phyloP scores from a whole-genome alignment of 768 basidiomycete species.

The Boletus huronensis region DNA sequence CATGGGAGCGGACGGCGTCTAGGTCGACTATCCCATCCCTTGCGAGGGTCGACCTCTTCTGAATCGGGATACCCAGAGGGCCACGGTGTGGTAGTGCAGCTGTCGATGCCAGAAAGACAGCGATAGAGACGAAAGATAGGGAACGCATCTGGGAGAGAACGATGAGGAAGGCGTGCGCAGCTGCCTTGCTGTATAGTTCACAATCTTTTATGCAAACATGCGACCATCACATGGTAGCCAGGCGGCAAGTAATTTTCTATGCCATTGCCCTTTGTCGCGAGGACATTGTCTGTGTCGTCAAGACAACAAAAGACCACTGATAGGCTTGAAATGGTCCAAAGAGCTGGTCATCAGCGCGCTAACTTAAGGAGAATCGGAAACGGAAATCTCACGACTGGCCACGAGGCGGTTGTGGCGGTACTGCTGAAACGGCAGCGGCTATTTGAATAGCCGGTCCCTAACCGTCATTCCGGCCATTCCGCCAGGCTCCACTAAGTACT shows the following conservation, averaged over 20 bases:
- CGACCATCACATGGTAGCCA: neutral
- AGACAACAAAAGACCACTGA: neutral
- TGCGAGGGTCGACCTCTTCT: conserved; percentile 11
- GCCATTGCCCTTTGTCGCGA: neutral
- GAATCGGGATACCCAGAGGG: conserved; percentile 17
- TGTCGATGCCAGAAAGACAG: conserved; percentile 16
- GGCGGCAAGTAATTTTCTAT: neutral
- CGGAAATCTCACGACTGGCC: neutral
- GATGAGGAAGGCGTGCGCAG: neutral
- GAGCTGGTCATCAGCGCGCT: neutral
- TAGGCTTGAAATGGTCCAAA: neutral
- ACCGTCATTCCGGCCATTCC: no score
- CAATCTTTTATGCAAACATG: conserved; percentile 4
- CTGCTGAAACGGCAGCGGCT: neutral
- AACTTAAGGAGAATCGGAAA: neutral
- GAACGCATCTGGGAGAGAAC: conserved; percentile 10
- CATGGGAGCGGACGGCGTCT: conserved; percentile 9
- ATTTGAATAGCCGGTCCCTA: neutral
- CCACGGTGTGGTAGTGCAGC: conserved; percentile 13
- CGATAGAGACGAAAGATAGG: conserved; percentile 1
- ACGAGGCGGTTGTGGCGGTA: neutral
- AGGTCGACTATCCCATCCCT: conserved; percentile 19
- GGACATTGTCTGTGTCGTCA: neutral
- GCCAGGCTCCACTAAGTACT: no score
- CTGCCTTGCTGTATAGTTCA: neutral